Percentiles rank a stretch among this genome's conserved stretches.
Evolutionary conservation across 495 filamentous ascomycete genomes (phyloP).

Genomic region (Neurospora intermedia): DNA sequence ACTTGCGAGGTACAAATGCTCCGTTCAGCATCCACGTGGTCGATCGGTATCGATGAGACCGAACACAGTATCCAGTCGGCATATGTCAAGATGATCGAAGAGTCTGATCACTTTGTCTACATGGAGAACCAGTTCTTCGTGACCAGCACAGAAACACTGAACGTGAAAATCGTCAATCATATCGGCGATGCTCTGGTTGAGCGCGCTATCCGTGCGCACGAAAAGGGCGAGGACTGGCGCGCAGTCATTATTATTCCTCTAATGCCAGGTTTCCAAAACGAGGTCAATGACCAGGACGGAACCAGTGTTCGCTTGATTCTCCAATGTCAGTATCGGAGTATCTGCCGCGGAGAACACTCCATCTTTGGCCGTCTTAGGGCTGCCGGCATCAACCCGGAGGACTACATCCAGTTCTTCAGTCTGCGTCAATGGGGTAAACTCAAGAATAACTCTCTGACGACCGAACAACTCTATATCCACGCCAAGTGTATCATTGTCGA

Average conservation of each 20-base stretch:
- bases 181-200: conserved; percentile 95
- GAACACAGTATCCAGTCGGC: conserved; percentile 95
- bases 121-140: conserved; percentile 99
- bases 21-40: conserved; percentile 84
- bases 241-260: conserved; percentile 91
- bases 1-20: conserved; percentile 96
- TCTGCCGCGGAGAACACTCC: conserved; percentile 84
- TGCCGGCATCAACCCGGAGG: conserved; percentile 84
- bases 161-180: conserved; percentile 76
- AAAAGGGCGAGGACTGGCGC: conserved; percentile 82
- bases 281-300: conserved; percentile 85
- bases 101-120: conserved; percentile 95
- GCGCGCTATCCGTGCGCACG: conserved; percentile 73
- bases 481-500: conserved; percentile 97
- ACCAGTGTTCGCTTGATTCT: conserved; percentile 92
- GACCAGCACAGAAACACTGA: conserved; percentile 80
- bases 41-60: conserved; percentile 72
- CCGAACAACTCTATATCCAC: conserved; percentile 97
- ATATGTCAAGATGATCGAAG: conserved; percentile 87
- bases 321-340: conserved; percentile 95
- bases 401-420: conserved; percentile 93
- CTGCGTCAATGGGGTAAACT: conserved; percentile 90
- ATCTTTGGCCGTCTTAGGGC: conserved; percentile 81
- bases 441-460: conserved; percentile 70
- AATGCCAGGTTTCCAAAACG: conserved; percentile 97